A percentile compares a stretch with the other conserved stretches of the same genome.
Conservation (phyloP, 2,329 filamentous ascomycete genomes). For the Aureobasidium leucospermi region DNA sequence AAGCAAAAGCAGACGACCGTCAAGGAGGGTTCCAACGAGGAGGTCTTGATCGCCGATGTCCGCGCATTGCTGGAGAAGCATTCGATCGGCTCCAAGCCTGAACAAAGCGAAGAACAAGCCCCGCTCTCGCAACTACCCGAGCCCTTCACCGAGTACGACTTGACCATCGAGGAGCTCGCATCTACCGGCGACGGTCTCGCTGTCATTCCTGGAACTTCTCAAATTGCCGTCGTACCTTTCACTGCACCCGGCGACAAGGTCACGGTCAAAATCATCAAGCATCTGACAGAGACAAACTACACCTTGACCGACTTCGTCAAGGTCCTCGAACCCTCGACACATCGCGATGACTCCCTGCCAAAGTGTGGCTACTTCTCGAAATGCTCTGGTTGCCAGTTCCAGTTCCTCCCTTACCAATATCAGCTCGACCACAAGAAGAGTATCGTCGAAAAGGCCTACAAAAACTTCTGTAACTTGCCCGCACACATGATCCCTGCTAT, state of each 20-base stretch:
- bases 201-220: constrained; percentile 54
- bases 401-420: constrained; percentile 86
- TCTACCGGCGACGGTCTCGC: constrained; percentile 91
- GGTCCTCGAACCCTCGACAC: constrained; percentile 62
- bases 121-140: constrained; percentile 46
- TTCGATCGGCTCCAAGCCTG: constrained; percentile 19
- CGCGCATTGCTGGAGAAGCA: constrained; percentile 34
- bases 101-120: constrained; percentile 15
- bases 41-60: constrained; percentile 41
- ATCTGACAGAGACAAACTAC: constrained; percentile 59
- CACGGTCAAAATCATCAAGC: constrained; percentile 69
- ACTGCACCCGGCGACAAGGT: constrained; percentile 76
- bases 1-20: constrained; percentile 36
- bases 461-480: constrained; percentile 79
- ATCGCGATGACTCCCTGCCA: constrained; percentile 70
- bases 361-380: constrained; percentile 78
- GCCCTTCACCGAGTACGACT: constrained; percentile 66
- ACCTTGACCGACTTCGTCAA: constrained; percentile 76
- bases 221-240: constrained; percentile 84
- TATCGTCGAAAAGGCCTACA: constrained; percentile 85
- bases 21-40: constrained; percentile 42
- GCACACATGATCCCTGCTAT: constrained; percentile 68
- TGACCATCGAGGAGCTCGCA: constrained; percentile 74
- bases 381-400: constrained; percentile 92
- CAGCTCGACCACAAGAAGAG: constrained; percentile 78